phyloP scores from a whole-genome alignment of 306 rosid species.

The Comarum palustre region DNA sequence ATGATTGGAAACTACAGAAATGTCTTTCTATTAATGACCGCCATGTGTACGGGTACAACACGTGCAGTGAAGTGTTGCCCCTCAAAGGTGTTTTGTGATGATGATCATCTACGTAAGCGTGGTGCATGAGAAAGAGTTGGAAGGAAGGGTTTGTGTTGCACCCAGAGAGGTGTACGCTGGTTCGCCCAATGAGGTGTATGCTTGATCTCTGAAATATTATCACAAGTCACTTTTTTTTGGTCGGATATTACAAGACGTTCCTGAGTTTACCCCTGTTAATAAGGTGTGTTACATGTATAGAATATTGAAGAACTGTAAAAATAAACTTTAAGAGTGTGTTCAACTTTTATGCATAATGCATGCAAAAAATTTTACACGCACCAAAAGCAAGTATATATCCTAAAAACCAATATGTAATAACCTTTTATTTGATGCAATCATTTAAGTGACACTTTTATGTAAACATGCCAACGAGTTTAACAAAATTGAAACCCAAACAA shows the following conservation, averaged over 20 bases:
- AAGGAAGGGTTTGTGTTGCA: conserved; percentile 30
- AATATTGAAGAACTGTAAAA: neutral
- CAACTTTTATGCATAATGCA: neutral
- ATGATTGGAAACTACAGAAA: no score
- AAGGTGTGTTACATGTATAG: neutral
- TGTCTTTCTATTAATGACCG: no score
- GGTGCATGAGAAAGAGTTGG: conserved; percentile 22
- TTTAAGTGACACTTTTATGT: no score
- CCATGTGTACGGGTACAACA: no score
- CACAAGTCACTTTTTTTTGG: conserved; percentile 10
- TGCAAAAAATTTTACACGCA: no score
- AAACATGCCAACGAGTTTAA: no score
- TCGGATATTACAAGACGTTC: neutral
- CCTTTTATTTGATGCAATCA: no score
- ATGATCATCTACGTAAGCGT: conserved; percentile 27
- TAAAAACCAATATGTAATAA: no score
- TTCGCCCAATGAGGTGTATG: neutral
- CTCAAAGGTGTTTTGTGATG: neutral
- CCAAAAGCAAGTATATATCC: no score
- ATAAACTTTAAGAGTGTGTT: neutral
- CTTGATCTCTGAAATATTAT: neutral
- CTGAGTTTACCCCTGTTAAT: neutral
- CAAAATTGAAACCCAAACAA: no score
- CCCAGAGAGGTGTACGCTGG: conserved; percentile 15
- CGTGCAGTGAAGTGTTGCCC: neutral